A percentile compares a stretch with the other conserved stretches of the same genome.
phyloP scores from a whole-genome alignment of 495 filamentous ascomycete genomes.

The Neurospora pannonica region DNA sequence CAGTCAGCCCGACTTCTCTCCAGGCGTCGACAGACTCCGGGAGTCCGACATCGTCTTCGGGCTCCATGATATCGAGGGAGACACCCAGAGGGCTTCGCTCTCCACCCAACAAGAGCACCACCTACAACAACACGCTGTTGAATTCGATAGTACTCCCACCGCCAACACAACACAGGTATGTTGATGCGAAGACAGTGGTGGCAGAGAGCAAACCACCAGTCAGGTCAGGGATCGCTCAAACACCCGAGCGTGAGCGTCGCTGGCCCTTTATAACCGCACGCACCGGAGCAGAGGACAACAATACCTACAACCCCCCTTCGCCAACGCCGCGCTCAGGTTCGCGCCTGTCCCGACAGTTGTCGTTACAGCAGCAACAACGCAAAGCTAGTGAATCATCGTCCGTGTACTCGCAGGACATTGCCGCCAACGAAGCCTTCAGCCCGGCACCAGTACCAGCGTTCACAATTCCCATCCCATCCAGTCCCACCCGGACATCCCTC shows the following conservation, averaged over 20 bases:
- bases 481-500: not conserved
- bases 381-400: constrained; percentile 14
- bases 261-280: not conserved
- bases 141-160: constrained; percentile 4
- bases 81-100: not conserved
- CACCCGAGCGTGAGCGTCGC: not conserved
- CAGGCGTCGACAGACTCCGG: not conserved
- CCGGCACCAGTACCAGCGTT: not conserved
- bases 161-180: not conserved
- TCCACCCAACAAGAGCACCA: not conserved
- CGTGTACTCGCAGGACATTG: constrained; percentile 16
- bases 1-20: not conserved
- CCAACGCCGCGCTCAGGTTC: not conserved
- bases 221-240: not conserved
- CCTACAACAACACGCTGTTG: not conserved
- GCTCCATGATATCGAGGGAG: not conserved
- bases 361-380: not conserved
- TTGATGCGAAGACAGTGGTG: not conserved
- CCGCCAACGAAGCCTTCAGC: not conserved
- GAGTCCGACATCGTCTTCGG: not conserved
- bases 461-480: not conserved
- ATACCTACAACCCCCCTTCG: not conserved
- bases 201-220: not conserved
- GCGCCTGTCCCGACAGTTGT: not conserved
- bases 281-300: not conserved